Evolutionary conservation across 257 asterid genomes (phyloP).

Genomic region (Nicotiana knightiana): DNA sequence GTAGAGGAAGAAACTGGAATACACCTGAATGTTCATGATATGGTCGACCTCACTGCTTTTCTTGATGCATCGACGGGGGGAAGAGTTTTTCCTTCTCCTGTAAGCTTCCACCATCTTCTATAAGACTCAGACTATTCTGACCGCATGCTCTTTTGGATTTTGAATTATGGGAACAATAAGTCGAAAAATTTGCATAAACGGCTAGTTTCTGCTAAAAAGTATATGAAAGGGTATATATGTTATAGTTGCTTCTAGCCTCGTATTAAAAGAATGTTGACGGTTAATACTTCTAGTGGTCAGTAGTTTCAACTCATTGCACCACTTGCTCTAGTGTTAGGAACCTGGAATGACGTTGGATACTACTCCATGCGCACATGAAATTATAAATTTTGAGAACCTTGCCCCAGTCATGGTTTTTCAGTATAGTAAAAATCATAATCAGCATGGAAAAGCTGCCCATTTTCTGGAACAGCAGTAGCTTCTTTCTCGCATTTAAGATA

Average conservation of each 20-base stretch:
- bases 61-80: slow-evolving; percentile 70
- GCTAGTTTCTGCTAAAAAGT: background rate
- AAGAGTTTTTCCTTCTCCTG: slow-evolving; percentile 76
- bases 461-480: background rate
- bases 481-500: background rate
- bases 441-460: background rate
- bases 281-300: background rate
- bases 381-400: background rate
- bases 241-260: background rate
- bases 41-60: slow-evolving; percentile 77
- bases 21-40: slow-evolving; percentile 52
- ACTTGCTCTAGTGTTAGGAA: background rate
- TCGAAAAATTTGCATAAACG: background rate
- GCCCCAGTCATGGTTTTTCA: background rate
- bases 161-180: background rate
- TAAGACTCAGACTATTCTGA: background rate
- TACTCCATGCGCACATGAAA: background rate
- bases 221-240: background rate
- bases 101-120: slow-evolving; percentile 18
- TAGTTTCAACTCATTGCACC: background rate
- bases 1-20: slow-evolving; percentile 93
- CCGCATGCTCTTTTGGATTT: background rate
- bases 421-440: background rate
- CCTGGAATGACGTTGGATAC: background rate
- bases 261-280: background rate